phyloP scores from a whole-genome alignment of 768 basidiomycete genomes.

The Epithele typhae region DNA sequence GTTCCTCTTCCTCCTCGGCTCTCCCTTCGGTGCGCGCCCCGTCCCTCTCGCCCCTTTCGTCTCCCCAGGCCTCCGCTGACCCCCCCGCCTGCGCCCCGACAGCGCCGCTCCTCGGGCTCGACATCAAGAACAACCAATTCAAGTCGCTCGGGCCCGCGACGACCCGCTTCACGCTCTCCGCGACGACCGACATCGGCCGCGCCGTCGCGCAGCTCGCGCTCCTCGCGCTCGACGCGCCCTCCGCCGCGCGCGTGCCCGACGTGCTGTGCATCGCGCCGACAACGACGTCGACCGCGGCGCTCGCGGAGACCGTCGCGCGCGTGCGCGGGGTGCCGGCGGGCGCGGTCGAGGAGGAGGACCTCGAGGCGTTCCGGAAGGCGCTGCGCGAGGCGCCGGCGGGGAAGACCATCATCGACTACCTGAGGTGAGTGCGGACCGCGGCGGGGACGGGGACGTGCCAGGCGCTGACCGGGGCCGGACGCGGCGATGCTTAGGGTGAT shows the following conservation, averaged over 20 bases:
- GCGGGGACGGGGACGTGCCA: too few relatives aligned
- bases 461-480: too few relatives aligned
- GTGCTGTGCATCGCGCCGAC: constrained; percentile 17
- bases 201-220: constrained; percentile 15
- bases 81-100: too few relatives aligned
- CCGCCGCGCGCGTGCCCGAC: constrained; percentile 14
- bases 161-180: constrained; percentile 7
- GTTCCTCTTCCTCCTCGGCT: too few relatives aligned
- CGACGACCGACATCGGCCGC: constrained; percentile 17
- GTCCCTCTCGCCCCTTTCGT: too few relatives aligned
- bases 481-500: neutral
- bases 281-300: constrained; percentile 10
- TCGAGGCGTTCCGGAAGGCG: constrained; percentile 7
- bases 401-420: constrained; percentile 3
- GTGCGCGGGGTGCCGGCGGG: constrained; percentile 8
- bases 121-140: constrained; percentile 14
- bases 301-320: constrained; percentile 9
- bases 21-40: too few relatives aligned
- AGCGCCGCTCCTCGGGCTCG: too few relatives aligned
- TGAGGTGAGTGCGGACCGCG: too few relatives aligned
- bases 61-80: too few relatives aligned
- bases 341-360: constrained; percentile 13
- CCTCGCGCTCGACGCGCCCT: constrained; percentile 12
- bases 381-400: constrained; percentile 5
- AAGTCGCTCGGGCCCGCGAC: constrained; percentile 16